A percentile compares a stretch with the other conserved stretches of the same genome.
Evolutionary conservation across 805 yeast genomes (phyloP).

Genomic region (Candida incommunis): DNA sequence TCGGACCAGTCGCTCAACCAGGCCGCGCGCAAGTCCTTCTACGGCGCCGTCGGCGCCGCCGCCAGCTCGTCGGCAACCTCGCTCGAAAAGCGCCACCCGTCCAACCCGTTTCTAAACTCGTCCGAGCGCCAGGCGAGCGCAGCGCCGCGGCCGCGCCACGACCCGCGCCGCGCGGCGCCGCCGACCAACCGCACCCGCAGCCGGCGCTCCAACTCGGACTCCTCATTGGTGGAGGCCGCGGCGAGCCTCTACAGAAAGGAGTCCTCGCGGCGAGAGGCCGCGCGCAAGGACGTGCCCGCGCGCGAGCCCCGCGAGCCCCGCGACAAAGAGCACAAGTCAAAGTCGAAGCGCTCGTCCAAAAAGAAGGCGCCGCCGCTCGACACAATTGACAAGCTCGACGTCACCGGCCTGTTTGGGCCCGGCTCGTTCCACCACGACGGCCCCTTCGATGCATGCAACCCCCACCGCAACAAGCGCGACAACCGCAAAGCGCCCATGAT

Average conservation of each 20-base stretch:
- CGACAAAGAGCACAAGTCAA: too few relatives aligned
- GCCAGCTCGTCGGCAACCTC: constrained; percentile 6
- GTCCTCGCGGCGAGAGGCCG: too few relatives aligned
- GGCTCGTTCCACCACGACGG: constrained; percentile 98
- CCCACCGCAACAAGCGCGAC: constrained; percentile 68
- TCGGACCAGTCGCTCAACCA: constrained; percentile 4
- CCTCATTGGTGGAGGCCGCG: constrained; percentile 12
- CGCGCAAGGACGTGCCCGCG: too few relatives aligned
- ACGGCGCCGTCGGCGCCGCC: constrained; percentile 4
- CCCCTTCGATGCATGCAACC: constrained; percentile 97
- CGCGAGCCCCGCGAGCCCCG: too few relatives aligned
- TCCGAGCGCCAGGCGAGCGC: constrained; percentile 1
- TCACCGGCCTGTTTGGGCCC: constrained; percentile 84
- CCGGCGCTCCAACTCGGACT: constrained; percentile 11
- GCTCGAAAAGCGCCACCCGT: constrained; percentile 33
- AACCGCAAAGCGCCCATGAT: constrained; percentile 72
- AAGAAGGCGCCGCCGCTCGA: constrained; percentile 57
- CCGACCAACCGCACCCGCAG: constrained; percentile 21
- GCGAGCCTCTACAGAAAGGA: not conserved
- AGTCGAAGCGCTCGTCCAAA: constrained; percentile 3
- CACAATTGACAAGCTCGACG: constrained; percentile 90
- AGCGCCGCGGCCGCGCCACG: constrained; percentile 3
- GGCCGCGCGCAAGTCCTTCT: constrained; percentile 6
- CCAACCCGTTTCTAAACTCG: constrained; percentile 17
- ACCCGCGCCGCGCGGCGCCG: constrained; percentile 19